A percentile compares a stretch with the other conserved stretches of the same genome.
These are phyloP conservation scores for Naganishia sp. DNA, from an alignment of 1,284 basidiomycete species.

Conservation along the genomic window DNA sequence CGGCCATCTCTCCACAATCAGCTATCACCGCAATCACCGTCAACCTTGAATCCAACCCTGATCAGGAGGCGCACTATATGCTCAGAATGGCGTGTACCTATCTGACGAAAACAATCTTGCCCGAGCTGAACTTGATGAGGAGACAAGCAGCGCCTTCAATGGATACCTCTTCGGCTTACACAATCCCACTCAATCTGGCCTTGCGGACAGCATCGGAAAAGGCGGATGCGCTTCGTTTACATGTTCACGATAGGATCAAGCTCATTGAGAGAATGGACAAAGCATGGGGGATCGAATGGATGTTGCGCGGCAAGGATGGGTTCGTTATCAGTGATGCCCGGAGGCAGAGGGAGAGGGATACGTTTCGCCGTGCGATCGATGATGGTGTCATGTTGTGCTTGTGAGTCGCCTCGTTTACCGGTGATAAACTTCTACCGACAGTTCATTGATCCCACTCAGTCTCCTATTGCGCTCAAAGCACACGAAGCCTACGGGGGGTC, in stretches of 20 bases:
- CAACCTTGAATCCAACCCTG: not conserved
- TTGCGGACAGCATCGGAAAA: not conserved
- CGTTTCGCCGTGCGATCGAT: slow-evolving; percentile 70
- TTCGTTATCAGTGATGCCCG: slow-evolving; percentile 59
- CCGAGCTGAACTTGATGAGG: slow-evolving; percentile 19
- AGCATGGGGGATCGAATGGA: slow-evolving; percentile 66
- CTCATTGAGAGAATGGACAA: slow-evolving; percentile 67
- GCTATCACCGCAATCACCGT: not conserved
- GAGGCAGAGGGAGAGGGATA: slow-evolving; percentile 69
- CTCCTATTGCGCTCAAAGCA: slow-evolving; percentile 4
- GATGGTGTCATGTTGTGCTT: slow-evolving; percentile 86
- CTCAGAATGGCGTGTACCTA: slow-evolving; percentile 48
- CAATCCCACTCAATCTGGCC: too few relatives aligned
- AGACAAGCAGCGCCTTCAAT: slow-evolving; percentile 32
- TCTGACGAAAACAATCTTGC: slow-evolving; percentile 45
- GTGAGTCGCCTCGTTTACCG: slow-evolving; percentile 58
- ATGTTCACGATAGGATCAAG: slow-evolving; percentile 50
- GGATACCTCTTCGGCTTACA: slow-evolving; percentile 26
- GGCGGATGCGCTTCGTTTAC: slow-evolving; percentile 4
- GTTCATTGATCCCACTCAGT: slow-evolving; percentile 14
- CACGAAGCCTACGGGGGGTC: slow-evolving; percentile 39
- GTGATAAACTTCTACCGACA: not conserved
- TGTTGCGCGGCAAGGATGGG: slow-evolving; percentile 48
- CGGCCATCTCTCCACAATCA: not conserved
- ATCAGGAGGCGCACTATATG: slow-evolving; percentile 41